Conservation (phyloP, 2,329 filamentous ascomycete species). For the Ploettnerulaceae sp. region DNA sequence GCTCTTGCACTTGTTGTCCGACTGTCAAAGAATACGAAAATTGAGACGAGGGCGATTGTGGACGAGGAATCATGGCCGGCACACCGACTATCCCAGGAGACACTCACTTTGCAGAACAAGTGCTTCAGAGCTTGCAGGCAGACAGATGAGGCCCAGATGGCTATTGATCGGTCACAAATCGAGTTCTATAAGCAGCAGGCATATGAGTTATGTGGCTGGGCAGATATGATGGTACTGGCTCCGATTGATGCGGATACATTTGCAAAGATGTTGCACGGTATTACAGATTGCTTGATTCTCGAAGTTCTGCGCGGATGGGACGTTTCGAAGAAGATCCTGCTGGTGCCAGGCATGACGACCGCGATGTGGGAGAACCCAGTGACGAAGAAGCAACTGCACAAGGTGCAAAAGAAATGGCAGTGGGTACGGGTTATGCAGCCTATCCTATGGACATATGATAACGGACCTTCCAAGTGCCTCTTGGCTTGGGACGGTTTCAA, state of each 20-base stretch:
- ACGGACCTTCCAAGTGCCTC: conserved; percentile 46
- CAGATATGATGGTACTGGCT: conserved; percentile 77
- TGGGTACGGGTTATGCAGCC: conserved; percentile 81
- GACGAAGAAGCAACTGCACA: conserved; percentile 81
- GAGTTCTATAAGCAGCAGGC: conserved; percentile 50
- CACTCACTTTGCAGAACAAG: conserved; percentile 54
- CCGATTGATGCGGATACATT: conserved; percentile 81
- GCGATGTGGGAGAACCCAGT: conserved; percentile 88
- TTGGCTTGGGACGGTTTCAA: conserved; percentile 62
- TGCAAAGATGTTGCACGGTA: conserved; percentile 81
- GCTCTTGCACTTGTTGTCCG: conserved; percentile 62
- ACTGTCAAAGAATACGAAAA: conserved; percentile 59
- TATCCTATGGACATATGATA: conserved; percentile 75
- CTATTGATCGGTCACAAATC: conserved; percentile 32
- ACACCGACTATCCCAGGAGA: conserved; percentile 57
- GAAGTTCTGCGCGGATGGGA: conserved; percentile 84
- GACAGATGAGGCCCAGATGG: conserved; percentile 26
- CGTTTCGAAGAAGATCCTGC: conserved; percentile 74
- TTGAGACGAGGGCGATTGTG: conserved; percentile 57
- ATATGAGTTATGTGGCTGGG: conserved; percentile 76
- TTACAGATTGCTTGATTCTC: conserved; percentile 74
- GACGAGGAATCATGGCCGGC: conserved; percentile 52
- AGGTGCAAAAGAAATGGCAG: conserved; percentile 77
- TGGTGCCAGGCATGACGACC: conserved; percentile 84
- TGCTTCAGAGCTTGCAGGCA: conserved; percentile 32